A percentile compares a stretch with the other conserved stretches of the same genome.
These are phyloP conservation scores for Moesziomyces sp. DNA, from an alignment of 1,284 basidiomycete genomes.

Conservation along the genomic window DNA sequence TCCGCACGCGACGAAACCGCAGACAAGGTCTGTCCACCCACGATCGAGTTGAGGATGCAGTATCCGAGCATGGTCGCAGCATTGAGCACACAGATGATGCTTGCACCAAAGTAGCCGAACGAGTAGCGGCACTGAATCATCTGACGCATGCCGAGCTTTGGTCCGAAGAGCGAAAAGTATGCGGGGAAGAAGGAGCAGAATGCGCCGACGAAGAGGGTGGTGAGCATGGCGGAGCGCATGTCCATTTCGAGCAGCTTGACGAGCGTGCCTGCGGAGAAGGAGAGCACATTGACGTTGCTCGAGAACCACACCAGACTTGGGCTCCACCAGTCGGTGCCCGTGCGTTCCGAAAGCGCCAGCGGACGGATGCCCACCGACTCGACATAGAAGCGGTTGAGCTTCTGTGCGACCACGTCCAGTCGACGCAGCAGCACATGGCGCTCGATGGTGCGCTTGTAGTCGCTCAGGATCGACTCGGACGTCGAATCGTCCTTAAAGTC, in stretches of 20 bases:
- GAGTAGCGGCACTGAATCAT: slow-evolving; percentile 73
- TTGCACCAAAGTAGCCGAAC: slow-evolving; percentile 74
- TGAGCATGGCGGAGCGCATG: slow-evolving; percentile 69
- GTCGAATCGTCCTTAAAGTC: slow-evolving; percentile 6
- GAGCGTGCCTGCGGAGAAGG: slow-evolving; percentile 74
- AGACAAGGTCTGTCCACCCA: slow-evolving; percentile 69
- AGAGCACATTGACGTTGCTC: slow-evolving; percentile 66
- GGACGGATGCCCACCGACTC: slow-evolving; percentile 56
- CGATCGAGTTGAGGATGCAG: slow-evolving; percentile 75
- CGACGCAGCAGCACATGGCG: slow-evolving; percentile 12
- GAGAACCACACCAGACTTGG: slow-evolving; percentile 60
- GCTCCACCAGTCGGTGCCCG: slow-evolving; percentile 70
- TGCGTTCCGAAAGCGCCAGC: slow-evolving; percentile 34
- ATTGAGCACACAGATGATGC: slow-evolving; percentile 72
- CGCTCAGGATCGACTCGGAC: slow-evolving; percentile 26
- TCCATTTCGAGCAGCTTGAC: slow-evolving; percentile 73
- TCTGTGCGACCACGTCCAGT: slow-evolving; percentile 22
- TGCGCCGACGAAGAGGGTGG: slow-evolving; percentile 67
- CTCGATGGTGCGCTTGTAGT: slow-evolving; percentile 33
- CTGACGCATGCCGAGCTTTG: slow-evolving; percentile 74
- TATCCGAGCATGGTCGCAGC: slow-evolving; percentile 57
- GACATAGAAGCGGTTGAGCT: slow-evolving; percentile 30
- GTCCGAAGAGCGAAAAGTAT: slow-evolving; percentile 71
- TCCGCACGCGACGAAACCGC: slow-evolving; percentile 65
- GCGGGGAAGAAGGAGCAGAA: slow-evolving; percentile 65